Evolutionary conservation across 768 basidiomycete genomes (phyloP).

Genomic region (Psilocybe cubensis): DNA sequence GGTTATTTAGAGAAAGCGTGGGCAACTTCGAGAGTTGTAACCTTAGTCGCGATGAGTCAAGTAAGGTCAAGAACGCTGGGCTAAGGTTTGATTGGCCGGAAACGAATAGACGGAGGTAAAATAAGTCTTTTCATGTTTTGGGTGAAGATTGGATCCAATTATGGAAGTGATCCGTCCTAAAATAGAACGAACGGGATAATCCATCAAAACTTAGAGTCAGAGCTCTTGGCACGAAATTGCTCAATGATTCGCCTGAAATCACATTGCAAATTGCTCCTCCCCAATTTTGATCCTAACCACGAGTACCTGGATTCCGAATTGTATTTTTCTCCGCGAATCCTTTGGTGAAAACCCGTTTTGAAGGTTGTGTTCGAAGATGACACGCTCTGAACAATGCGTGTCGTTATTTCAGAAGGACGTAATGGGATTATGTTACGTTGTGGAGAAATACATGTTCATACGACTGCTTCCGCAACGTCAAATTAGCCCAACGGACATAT

Average conservation of each 20-base stretch:
- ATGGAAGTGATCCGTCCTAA: background rate
- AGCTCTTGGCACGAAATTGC: background rate
- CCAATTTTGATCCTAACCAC: background rate
- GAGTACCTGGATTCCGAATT: no score
- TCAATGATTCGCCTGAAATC: background rate
- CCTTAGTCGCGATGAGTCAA: background rate
- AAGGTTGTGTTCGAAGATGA: no score
- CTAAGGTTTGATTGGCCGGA: background rate
- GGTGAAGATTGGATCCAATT: no score
- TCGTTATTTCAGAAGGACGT: background rate
- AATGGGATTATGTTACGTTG: conserved; percentile 8
- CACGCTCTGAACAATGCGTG: background rate
- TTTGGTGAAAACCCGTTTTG: no score
- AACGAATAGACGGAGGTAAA: background rate
- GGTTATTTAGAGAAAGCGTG: background rate
- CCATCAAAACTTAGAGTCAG: background rate
- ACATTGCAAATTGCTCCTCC: no score
- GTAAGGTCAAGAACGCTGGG: background rate
- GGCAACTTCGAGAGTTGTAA: background rate
- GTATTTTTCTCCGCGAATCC: no score
- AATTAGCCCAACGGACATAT: background rate
- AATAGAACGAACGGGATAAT: background rate
- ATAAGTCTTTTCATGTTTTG: background rate
- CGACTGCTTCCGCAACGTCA: conserved; percentile 2
- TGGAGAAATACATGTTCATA: background rate